A percentile compares a stretch with the other conserved stretches of the same genome.
Evolutionary conservation across 2,329 filamentous ascomycete genomes (phyloP).

Genomic region (Microsporum audouinii): DNA sequence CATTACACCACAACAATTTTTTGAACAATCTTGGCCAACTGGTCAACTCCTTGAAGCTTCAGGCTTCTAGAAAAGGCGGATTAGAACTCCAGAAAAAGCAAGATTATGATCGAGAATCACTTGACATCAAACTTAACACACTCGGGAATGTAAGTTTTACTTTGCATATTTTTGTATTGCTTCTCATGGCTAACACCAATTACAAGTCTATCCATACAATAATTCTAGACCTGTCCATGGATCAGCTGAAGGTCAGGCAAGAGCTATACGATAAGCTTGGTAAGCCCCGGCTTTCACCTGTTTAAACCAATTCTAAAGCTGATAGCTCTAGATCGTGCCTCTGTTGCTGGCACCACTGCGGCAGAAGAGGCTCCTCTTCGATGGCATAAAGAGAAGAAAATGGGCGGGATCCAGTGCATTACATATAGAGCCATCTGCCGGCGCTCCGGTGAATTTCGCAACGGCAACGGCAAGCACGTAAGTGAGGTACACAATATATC

Average conservation of each 20-base stretch:
- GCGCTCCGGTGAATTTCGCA: conserved; percentile 38
- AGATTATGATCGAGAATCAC: conserved; percentile 29
- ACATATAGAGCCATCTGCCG: conserved; percentile 49
- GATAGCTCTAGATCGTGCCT: not conserved
- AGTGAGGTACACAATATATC: not conserved
- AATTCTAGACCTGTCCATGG: not conserved
- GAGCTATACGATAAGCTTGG: not conserved
- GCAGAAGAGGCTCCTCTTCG: not conserved
- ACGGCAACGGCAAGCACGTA: conserved; percentile 20
- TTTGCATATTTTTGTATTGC: not conserved
- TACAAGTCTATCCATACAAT: not conserved
- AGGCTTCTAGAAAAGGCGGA: conserved; percentile 16
- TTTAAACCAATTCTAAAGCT: not conserved
- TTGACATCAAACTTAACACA: conserved; percentile 23
- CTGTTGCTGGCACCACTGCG: not conserved
- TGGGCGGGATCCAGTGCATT: conserved; percentile 35
- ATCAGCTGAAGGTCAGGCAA: not conserved
- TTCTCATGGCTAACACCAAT: not conserved
- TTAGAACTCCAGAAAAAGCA: conserved; percentile 32
- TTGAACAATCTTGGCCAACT: conserved; percentile 42
- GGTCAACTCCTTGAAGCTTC: conserved; percentile 41
- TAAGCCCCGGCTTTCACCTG: not conserved
- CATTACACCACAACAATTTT: conserved; percentile 38
- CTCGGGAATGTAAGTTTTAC: not conserved
- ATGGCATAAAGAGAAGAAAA: not conserved